phyloP scores from a whole-genome alignment of 257 asterid species.

The Mentha longifolia region DNA sequence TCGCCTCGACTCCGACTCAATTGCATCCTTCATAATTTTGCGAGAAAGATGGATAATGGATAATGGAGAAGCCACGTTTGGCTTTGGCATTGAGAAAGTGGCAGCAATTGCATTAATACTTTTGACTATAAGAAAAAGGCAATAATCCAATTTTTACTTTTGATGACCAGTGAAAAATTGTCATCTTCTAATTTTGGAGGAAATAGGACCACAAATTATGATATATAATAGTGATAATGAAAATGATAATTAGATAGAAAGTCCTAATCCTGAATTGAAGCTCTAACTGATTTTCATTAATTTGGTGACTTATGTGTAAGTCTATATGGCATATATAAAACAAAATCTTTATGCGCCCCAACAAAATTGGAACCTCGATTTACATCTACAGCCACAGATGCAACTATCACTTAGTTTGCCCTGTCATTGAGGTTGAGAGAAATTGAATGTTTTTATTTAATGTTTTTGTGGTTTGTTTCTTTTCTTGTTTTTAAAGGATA shows the following conservation, averaged over 20 bases:
- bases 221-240: slow-evolving; percentile 20
- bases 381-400: slow-evolving; percentile 41
- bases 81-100: slow-evolving; percentile 39
- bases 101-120: slow-evolving; percentile 33
- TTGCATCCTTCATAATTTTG: too few species aligned
- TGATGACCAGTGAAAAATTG: slow-evolving; percentile 21
- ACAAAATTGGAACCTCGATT: slow-evolving; percentile 42
- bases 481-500: too few species aligned
- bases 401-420: slow-evolving; percentile 32
- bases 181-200: not conserved
- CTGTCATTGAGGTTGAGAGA: slow-evolving; percentile 18
- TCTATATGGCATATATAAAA: slow-evolving; percentile 30
- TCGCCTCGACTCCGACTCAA: too few species aligned
- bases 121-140: not conserved
- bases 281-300: slow-evolving; percentile 31
- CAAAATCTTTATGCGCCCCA: slow-evolving; percentile 41
- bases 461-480: not conserved
- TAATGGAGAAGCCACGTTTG: slow-evolving; percentile 29
- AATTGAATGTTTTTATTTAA: not conserved
- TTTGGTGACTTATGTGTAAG: slow-evolving; percentile 42
- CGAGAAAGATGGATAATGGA: not conserved
- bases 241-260: slow-evolving; percentile 47
- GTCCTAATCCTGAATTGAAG: slow-evolving; percentile 50
- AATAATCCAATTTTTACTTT: too few species aligned
- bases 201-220: slow-evolving; percentile 57